phyloP scores from a whole-genome alignment of 768 basidiomycete species.

The Fomitopsis serialis region DNA sequence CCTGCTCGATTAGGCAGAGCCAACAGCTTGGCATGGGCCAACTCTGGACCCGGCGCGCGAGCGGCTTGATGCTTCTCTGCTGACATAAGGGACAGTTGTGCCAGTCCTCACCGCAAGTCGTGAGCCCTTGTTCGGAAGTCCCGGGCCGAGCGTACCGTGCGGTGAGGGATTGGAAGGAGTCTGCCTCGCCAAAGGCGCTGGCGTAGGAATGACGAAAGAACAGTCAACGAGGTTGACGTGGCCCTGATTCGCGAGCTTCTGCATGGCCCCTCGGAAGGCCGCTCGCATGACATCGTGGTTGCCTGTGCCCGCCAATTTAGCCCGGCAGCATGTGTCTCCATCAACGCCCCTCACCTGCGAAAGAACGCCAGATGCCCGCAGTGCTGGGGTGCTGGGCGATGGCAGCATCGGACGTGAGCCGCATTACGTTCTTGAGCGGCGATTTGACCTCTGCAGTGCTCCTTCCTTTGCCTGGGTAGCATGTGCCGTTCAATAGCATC shows the following conservation, averaged over 20 bases:
- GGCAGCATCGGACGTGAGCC: slow-evolving; percentile 14
- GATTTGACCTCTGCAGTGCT: slow-evolving; percentile 12
- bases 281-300: not conserved
- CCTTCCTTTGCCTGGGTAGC: slow-evolving; percentile 9
- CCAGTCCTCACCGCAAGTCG: too few relatives aligned
- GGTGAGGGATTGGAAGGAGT: too few relatives aligned
- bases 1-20: too few relatives aligned
- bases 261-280: slow-evolving; percentile 5
- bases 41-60: too few relatives aligned
- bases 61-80: too few relatives aligned
- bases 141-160: too few relatives aligned
- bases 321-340: not conserved
- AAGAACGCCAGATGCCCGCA: slow-evolving; percentile 15
- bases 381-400: slow-evolving; percentile 11
- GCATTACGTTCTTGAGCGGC: slow-evolving; percentile 12
- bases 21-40: too few relatives aligned
- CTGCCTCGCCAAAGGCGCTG: not conserved
- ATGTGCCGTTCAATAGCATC: slow-evolving; percentile 12
- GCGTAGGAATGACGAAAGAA: slow-evolving; percentile 4
- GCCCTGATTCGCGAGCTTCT: slow-evolving; percentile 7
- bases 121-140: too few relatives aligned
- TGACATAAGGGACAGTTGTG: too few relatives aligned
- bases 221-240: slow-evolving; percentile 5
- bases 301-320: not conserved
- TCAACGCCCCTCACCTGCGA: slow-evolving; percentile 4